Conservation (phyloP, 176 grass and related monocot genomes). For the Rhynchospora tenuis region DNA sequence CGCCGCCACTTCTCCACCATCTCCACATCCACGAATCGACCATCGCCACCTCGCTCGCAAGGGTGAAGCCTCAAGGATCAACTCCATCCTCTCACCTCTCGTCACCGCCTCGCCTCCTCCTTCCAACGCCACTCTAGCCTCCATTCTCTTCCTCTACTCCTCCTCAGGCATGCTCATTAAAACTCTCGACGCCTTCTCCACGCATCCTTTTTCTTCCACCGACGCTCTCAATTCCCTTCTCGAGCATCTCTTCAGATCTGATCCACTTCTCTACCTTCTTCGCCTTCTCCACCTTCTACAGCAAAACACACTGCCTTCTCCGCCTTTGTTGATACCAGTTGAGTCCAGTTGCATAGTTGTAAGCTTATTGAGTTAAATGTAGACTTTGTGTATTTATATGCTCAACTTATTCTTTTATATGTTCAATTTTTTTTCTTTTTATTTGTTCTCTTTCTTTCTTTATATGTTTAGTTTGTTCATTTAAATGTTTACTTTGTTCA, state of each 20-base stretch:
- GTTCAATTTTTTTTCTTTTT: no score
- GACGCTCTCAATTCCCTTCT: slow-evolving; percentile 38
- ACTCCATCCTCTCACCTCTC: slow-evolving; percentile 34
- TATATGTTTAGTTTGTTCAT: no score
- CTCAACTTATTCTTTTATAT: no score
- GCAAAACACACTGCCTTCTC: no score
- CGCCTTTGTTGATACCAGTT: no score
- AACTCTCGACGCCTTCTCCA: slow-evolving; percentile 18
- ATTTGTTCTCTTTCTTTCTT: no score
- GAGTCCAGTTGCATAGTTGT: no score
- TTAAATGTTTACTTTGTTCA: no score
- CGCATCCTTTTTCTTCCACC: slow-evolving; percentile 22
- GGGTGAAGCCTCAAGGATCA: slow-evolving; percentile 22
- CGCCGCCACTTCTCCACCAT: neutral
- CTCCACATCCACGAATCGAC: neutral
- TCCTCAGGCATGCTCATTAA: slow-evolving; percentile 33
- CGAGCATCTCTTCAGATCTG: slow-evolving; percentile 20
- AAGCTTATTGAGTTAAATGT: no score
- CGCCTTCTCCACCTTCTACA: neutral
- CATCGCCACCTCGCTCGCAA: slow-evolving; percentile 26
- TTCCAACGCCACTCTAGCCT: slow-evolving; percentile 19
- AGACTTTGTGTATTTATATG: no score
- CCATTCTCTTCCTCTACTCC: slow-evolving; percentile 22
- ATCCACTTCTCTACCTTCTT: slow-evolving; percentile 32
- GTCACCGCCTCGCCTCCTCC: neutral